Percentiles rank a stretch among this genome's conserved stretches.
These are phyloP conservation scores for Colletotrichum eleusines DNA, from an alignment of 2,329 filamentous ascomycete species.

Conservation along the genomic window DNA sequence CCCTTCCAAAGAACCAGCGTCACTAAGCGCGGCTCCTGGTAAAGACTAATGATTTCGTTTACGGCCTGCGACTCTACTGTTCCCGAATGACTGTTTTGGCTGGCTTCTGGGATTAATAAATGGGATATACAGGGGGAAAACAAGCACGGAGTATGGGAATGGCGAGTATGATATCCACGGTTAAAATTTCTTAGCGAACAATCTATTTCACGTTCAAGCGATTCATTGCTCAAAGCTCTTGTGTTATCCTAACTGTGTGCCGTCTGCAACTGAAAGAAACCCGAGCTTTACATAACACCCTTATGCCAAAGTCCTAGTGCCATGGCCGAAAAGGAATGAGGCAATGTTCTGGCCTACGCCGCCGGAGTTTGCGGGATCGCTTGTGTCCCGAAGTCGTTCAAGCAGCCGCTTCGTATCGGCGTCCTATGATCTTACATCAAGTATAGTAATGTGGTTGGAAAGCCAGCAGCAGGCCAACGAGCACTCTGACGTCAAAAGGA, in stretches of 20 bases:
- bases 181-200: constrained; percentile 6
- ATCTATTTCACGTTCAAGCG: not conserved
- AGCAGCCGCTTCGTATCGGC: no score
- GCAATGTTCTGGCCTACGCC: not conserved
- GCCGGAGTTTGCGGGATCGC: not conserved
- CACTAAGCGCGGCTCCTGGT: constrained; percentile 1
- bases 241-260: not conserved
- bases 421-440: not conserved
- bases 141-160: constrained; percentile 29
- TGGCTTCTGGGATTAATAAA: not conserved
- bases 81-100: not conserved
- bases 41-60: not conserved
- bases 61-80: not conserved
- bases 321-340: not conserved
- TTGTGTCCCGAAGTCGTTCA: not conserved
- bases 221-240: not conserved
- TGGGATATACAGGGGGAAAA: not conserved
- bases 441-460: not conserved
- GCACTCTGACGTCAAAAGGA: not conserved
- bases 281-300: not conserved
- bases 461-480: not conserved
- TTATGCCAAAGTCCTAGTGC: no score
- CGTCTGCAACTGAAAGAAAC: not conserved
- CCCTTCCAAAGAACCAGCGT: constrained; percentile 64
- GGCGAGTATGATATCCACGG: constrained; percentile 36